phyloP scores from a whole-genome alignment of 2,329 filamentous ascomycete species.

The Setomelanomma holmii region DNA sequence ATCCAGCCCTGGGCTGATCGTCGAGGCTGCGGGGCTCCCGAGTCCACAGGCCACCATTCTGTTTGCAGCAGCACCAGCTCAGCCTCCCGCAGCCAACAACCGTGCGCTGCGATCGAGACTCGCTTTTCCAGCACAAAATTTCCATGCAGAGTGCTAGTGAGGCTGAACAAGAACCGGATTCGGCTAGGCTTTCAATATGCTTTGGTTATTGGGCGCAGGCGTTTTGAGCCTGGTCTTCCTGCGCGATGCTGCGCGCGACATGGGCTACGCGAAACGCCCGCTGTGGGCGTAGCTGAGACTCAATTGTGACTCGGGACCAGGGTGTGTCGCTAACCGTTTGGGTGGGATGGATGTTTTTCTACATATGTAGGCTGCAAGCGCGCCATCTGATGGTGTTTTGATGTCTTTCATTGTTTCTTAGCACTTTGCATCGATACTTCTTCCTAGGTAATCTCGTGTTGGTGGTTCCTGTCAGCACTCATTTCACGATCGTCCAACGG shows the following conservation, averaged over 20 bases:
- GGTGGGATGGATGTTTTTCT: too few species aligned
- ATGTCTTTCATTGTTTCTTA: not conserved
- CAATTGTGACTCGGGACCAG: constrained; percentile 3
- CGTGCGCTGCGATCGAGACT: constrained; percentile 3
- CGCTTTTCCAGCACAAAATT: constrained; percentile 2
- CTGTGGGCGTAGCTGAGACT: constrained; percentile 11
- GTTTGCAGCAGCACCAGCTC: not conserved
- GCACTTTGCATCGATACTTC: not conserved
- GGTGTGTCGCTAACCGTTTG: not conserved
- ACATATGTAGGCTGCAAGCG: constrained; percentile 3
- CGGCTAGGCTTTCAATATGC: constrained; percentile 3
- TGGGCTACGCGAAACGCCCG: constrained; percentile 8
- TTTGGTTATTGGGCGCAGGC: not conserved
- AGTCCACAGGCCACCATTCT: not conserved
- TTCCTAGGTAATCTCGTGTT: not conserved
- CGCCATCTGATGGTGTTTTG: not conserved
- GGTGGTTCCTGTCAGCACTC: not conserved
- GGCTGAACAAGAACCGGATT: constrained; percentile 1
- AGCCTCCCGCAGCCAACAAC: not conserved
- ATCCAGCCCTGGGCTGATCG: constrained; percentile 5
- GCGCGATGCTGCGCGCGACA: not conserved
- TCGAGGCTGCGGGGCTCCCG: constrained; percentile 6
- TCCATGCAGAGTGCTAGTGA: not conserved
- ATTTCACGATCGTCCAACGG: not conserved
- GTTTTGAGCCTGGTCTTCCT: constrained; percentile 5